Evolutionary conservation across 2,329 filamentous ascomycete species (phyloP).

Genomic region (Colletotrichum spinosum): DNA sequence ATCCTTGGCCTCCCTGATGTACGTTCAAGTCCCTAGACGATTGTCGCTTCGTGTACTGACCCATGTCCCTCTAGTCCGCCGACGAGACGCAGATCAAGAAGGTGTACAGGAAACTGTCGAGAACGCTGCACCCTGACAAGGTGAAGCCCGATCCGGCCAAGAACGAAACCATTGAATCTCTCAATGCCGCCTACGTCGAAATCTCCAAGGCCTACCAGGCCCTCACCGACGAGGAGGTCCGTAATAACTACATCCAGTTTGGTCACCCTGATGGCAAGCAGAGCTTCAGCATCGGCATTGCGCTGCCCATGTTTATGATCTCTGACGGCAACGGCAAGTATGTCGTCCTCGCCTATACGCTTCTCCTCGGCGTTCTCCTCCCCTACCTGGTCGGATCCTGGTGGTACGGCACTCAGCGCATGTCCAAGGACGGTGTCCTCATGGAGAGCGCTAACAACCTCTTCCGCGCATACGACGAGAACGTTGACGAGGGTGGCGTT

Average conservation of each 20-base stretch:
- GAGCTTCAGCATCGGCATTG: constrained; percentile 97
- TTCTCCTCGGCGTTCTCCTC: constrained; percentile 87
- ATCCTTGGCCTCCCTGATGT: constrained; percentile 89
- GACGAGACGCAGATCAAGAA: constrained; percentile 93
- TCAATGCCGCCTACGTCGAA: constrained; percentile 93
- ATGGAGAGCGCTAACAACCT: constrained; percentile 94
- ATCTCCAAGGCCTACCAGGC: constrained; percentile 98
- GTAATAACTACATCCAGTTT: constrained; percentile 96
- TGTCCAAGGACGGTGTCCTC: constrained; percentile 93
- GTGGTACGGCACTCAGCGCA: constrained; percentile 97
- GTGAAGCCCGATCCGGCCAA: constrained; percentile 82
- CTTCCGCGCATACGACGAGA: constrained; percentile 92
- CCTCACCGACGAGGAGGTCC: constrained; percentile 94
- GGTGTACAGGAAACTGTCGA: constrained; percentile 87
- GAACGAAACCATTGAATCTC: constrained; percentile 86
- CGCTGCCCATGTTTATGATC: constrained; percentile 91
- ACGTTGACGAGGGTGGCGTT: constrained; percentile 83
- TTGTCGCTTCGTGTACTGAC: constrained; percentile 17
- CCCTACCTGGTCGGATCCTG: constrained; percentile 95
- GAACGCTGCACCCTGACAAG: constrained; percentile 95
- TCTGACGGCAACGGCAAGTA: constrained; percentile 96
- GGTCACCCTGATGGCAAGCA: constrained; percentile 98
- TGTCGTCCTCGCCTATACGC: constrained; percentile 88
- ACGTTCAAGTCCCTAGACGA: constrained; percentile 44
- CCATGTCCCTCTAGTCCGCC: constrained; percentile 64